Base-by-base conservation (phyloP, 805 yeast genomes). In the Zygosaccharomyces bisporus region DNA sequence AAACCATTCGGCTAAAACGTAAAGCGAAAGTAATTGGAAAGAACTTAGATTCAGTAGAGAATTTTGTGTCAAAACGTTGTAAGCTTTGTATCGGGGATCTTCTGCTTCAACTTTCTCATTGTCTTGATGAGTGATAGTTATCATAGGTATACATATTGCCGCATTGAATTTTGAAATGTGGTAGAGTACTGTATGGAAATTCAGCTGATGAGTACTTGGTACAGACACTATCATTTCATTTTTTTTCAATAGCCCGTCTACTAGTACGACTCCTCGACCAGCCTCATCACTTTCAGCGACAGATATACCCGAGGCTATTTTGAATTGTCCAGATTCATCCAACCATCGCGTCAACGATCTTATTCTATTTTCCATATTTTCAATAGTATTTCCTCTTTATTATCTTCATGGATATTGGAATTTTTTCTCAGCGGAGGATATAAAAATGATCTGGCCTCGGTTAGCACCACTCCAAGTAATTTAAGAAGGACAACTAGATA, bases 221-320 rank as follows among this genome's bases (percentile, higher is more conserved):
- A 86, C 76, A 35, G 72, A 70, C 5, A 85, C 68, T 13, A 86
- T 55, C 12, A 61, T 58, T 42, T 77, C 77, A 38, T 72, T 65
- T 9, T 56, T 51, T 3, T 47, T 51, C n/a, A 87, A 55, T 1
- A 45, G 39, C 0, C 58, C 57, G 2, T 3, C 16, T 44, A 16
- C 83, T 73, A 53, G 44, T 4, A 73, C 66, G 19, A 87, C 72
- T 45, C 87, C 86, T 58, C 89, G 73, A 13, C 95, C 95, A 12
- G 77, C 67, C 7, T 63, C 67, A 1, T 54, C 52, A 9, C 73
- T 67, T 23, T 75, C 73, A 9, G 54, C 57, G 6, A 81, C 72
- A 2, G 53, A 54, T 5, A 80, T 56, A 27, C 67, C 70, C 0
- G 68, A 55, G 2, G 77, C 69, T 3, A 80, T 58, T 19, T 37